These are phyloP conservation scores for Sporothrix humicola DNA, from an alignment of 2,329 filamentous ascomycete species.

Conservation along the genomic window DNA sequence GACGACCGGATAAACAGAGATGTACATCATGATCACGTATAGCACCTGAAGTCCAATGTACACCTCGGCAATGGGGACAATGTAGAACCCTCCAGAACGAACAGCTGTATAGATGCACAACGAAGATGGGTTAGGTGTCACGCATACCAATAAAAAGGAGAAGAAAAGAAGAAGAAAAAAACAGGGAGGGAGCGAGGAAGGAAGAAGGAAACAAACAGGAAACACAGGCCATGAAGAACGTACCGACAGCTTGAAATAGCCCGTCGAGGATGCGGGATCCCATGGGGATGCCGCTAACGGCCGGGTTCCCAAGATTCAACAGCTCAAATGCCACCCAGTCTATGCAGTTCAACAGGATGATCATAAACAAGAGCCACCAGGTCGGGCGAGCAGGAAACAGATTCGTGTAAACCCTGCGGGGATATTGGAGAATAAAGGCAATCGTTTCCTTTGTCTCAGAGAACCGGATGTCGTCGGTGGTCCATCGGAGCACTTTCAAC, in stretches of 20 bases:
- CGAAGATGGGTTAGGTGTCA: neutral
- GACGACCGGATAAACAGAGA: constrained; percentile 66
- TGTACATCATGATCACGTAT: constrained; percentile 71
- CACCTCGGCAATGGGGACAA: constrained; percentile 63
- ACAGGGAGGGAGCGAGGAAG: neutral
- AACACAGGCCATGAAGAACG: neutral
- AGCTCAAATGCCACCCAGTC: constrained; percentile 71
- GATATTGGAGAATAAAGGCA: constrained; percentile 61
- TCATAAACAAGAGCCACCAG: constrained; percentile 68
- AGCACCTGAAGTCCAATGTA: constrained; percentile 64
- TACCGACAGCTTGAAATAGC: constrained; percentile 66
- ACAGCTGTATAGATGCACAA: constrained; percentile 51
- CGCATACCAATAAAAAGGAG: neutral
- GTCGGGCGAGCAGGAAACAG: constrained; percentile 68
- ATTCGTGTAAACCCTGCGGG: constrained; percentile 65
- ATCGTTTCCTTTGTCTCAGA: constrained; percentile 56
- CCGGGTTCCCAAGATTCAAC: constrained; percentile 66
- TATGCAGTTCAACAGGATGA: constrained; percentile 64
- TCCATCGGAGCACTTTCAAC: constrained; percentile 49
- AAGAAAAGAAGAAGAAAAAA: neutral
- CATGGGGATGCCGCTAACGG: constrained; percentile 57
- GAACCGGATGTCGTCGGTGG: constrained; percentile 48
- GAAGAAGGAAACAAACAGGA: too few species aligned
- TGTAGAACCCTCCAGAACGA: constrained; percentile 69
- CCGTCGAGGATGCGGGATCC: constrained; percentile 66